A percentile compares a stretch with the other conserved stretches of the same genome.
Conservation (phyloP, 169 alveolate species). For the Neospora caninum region DNA sequence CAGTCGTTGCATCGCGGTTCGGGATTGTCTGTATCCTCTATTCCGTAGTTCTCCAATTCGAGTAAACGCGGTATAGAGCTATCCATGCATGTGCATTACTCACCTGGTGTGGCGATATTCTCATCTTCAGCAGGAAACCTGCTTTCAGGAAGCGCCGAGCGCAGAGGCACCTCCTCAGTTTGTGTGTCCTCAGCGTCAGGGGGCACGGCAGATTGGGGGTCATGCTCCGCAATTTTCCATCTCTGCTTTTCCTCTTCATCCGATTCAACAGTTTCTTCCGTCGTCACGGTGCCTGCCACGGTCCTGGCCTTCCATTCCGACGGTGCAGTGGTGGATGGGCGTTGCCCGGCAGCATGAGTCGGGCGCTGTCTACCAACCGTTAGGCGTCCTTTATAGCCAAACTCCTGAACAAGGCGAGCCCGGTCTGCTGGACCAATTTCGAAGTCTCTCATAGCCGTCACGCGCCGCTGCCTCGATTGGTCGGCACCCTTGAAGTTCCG, state of each 20-base stretch:
- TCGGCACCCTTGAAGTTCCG: not conserved
- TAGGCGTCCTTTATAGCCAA: not conserved
- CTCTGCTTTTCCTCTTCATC: constrained; percentile 11
- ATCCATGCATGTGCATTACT: too few relatives aligned
- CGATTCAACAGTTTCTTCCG: not conserved
- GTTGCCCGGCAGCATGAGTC: not conserved
- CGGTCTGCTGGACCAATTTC: not conserved
- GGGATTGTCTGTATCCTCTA: too few relatives aligned
- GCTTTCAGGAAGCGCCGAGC: too few relatives aligned
- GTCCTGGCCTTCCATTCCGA: not conserved
- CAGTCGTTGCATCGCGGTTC: too few relatives aligned
- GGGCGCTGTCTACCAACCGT: not conserved
- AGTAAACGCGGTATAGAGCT: too few relatives aligned
- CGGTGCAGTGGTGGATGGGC: not conserved
- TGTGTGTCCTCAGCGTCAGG: too few relatives aligned
- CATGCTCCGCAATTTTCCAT: constrained; percentile 3
- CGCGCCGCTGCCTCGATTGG: not conserved
- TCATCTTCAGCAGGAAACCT: too few relatives aligned
- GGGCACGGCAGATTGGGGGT: too few relatives aligned
- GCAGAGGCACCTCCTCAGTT: too few relatives aligned
- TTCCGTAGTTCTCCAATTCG: too few relatives aligned
- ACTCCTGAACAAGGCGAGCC: not conserved
- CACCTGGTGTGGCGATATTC: too few relatives aligned
- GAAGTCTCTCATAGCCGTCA: not conserved
- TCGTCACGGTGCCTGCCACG: not conserved